Evolutionary conservation across 805 yeast species (phyloP).

Genomic region (Martiniozyma abietophila): DNA sequence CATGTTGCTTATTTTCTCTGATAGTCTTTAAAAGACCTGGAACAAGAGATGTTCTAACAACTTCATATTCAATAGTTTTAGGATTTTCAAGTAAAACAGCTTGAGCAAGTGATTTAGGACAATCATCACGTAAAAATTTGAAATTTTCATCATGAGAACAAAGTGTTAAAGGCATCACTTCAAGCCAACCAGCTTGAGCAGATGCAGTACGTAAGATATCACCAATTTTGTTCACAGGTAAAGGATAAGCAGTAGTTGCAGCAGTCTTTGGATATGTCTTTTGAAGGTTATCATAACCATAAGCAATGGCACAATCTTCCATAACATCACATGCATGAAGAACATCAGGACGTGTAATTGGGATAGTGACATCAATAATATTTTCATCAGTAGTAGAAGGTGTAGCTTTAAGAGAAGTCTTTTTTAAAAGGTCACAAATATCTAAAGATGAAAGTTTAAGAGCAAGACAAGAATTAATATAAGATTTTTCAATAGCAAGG

Average conservation of each 20-base stretch:
- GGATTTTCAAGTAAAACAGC: constrained; percentile 95
- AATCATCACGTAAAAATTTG: constrained; percentile 65
- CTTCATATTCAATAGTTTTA: constrained; percentile 93
- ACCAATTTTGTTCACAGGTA: constrained; percentile 83
- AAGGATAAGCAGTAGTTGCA: constrained; percentile 75
- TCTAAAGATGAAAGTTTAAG: constrained; percentile 60
- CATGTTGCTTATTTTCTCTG: constrained; percentile 91
- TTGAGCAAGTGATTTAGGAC: constrained; percentile 36
- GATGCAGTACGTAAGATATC: constrained; percentile 88
- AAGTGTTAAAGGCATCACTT: constrained; percentile 89
- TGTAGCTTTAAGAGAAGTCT: constrained; percentile 70
- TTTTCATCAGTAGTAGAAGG: constrained; percentile 39
- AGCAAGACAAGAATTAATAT: constrained; percentile 92
- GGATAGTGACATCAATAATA: constrained; percentile 59
- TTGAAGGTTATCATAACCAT: constrained; percentile 83
- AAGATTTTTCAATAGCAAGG: constrained; percentile 65
- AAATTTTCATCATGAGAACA: constrained; percentile 97
- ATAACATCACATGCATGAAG: constrained; percentile 95
- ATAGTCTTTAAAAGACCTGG: constrained; percentile 95
- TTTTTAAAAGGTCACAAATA: constrained; percentile 56
- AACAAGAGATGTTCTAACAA: constrained; percentile 86
- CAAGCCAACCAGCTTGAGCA: constrained; percentile 92
- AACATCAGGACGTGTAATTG: constrained; percentile 92
- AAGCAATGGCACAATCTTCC: constrained; percentile 97
- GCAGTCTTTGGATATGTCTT: constrained; percentile 72